Conservation (phyloP, 495 filamentous ascomycete genomes). For the Barbatosphaeria neglecta region DNA sequence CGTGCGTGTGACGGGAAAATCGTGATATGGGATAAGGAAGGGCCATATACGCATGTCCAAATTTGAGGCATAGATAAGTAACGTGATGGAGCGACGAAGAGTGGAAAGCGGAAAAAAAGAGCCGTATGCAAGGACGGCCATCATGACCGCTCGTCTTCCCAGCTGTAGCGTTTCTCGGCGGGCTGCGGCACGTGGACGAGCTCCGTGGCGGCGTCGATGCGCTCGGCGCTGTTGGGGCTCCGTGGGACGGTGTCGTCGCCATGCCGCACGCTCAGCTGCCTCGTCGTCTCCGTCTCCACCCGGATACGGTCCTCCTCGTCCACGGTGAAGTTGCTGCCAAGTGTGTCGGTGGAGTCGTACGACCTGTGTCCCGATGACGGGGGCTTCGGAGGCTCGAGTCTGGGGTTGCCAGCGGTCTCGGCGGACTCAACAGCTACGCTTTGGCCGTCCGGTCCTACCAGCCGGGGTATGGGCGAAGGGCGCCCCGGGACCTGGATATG, state of each 20-base stretch:
- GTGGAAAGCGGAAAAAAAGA: neutral
- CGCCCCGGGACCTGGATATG: constrained; percentile 31
- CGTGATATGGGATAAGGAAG: no score
- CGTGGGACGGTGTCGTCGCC: constrained; percentile 10
- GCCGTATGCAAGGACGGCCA: neutral
- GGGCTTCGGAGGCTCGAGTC: constrained; percentile 8
- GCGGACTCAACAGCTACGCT: constrained; percentile 9
- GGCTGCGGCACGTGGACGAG: constrained; percentile 40
- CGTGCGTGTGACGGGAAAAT: no score
- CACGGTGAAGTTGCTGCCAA: constrained; percentile 41
- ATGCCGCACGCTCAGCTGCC: constrained; percentile 1
- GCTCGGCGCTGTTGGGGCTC: constrained; percentile 23
- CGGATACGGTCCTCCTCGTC: constrained; percentile 25
- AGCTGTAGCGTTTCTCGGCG: constrained; percentile 39
- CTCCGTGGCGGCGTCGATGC: constrained; percentile 27
- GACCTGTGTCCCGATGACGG: neutral
- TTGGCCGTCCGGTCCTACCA: constrained; percentile 20
- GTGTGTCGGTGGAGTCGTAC: constrained; percentile 27
- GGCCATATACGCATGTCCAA: no score
- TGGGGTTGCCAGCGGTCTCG: constrained; percentile 8
- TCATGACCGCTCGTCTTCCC: constrained; percentile 29
- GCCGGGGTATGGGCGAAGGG: constrained; percentile 22
- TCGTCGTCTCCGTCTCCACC: constrained; percentile 5
- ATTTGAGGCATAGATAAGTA: no score
- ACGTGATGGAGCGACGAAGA: no score